A percentile compares a stretch with the other conserved stretches of the same genome.
Conservation (phyloP, 495 filamentous ascomycete species). For the Cenococcum geophilum region DNA sequence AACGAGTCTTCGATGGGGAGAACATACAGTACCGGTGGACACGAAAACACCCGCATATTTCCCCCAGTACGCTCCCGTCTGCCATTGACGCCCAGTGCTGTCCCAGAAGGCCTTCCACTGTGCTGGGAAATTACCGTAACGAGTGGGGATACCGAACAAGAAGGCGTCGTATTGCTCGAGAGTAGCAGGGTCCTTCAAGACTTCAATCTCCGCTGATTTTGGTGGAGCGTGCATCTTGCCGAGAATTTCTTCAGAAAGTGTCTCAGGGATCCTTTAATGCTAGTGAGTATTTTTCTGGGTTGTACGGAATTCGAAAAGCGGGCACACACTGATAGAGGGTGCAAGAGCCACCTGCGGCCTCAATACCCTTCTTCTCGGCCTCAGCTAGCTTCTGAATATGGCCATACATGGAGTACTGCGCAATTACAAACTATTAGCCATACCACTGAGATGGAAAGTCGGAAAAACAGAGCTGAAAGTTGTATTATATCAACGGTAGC, state of each 20-base stretch:
- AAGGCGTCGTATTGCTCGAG: conserved; percentile 83
- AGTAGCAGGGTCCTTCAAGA: conserved; percentile 54
- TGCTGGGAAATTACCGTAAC: conserved; percentile 95
- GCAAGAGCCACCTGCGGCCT: conserved; percentile 73
- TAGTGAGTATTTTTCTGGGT: background rate
- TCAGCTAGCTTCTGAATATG: conserved; percentile 49
- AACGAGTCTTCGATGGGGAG: background rate
- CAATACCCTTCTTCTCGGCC: conserved; percentile 85
- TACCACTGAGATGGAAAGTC: too few relatives aligned
- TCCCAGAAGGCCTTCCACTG: conserved; percentile 96
- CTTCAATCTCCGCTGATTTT: conserved; percentile 61
- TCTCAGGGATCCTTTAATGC: conserved; percentile 62
- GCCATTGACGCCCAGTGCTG: conserved; percentile 61
- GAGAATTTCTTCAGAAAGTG: conserved; percentile 75
- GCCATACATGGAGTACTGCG: conserved; percentile 92
- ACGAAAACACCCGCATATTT: conserved; percentile 94
- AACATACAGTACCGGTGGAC: conserved; percentile 56
- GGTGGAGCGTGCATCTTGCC: conserved; percentile 81
- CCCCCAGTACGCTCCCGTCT: conserved; percentile 66
- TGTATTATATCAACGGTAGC: conserved; percentile 34
- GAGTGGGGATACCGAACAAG: conserved; percentile 94
- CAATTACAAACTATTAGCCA: background rate
- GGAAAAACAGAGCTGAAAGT: background rate
- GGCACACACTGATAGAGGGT: conserved; percentile 71
- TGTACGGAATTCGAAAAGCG: conserved; percentile 1